Base-by-base conservation (phyloP, 768 basidiomycete genomes). In the Boletus coccyginus region DNA sequence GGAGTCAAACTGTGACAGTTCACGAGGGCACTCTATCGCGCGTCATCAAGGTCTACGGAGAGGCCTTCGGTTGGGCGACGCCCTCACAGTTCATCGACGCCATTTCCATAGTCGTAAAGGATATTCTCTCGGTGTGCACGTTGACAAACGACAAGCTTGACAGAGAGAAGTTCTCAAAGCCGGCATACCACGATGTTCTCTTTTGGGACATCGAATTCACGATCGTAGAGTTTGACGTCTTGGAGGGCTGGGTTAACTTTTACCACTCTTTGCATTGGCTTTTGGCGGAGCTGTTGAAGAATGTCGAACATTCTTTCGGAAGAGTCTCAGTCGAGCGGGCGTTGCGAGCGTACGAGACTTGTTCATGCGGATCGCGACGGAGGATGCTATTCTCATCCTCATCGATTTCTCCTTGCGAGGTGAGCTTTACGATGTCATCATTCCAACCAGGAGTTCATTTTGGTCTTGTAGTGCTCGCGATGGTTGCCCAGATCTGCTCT, bases 201-300 rank as follows among this genome's bases (percentile, higher is more conserved):
- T 93, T 93, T 62, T 86, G 85, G 16, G 81, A 79, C 19, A 72
- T 70, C 19, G 65, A 70, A 10, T 88, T 86, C 65, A 74, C 80
- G n/a, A 75, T 89, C 50, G 77, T 94, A 32, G 74, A 88, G 10
- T 94, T 94, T 67, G 86, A 92, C 55, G 90, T 93, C 3, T 69
- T 85, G 61, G 83, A 88, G 31, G 84, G 88, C 13, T 91, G 86
- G 81, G 87, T 94, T 60, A 93, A 90, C 74, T 96, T 95, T 66
- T 94, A 97, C 66, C 94, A 97, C 67, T 90, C 92, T 24, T 67
- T 94, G 46, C 90, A 93, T 63, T 96, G 93, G 93, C 77, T 96
- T 17, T 77, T 94, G 45, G 90, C 91, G 38, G 94, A 95, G 71
- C 71, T 95, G 47, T 81, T 93, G 71, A 96, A 94, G 72, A 90